Conservation (phyloP, 2,329 filamentous ascomycete genomes). For the Cytospora piceicola region DNA sequence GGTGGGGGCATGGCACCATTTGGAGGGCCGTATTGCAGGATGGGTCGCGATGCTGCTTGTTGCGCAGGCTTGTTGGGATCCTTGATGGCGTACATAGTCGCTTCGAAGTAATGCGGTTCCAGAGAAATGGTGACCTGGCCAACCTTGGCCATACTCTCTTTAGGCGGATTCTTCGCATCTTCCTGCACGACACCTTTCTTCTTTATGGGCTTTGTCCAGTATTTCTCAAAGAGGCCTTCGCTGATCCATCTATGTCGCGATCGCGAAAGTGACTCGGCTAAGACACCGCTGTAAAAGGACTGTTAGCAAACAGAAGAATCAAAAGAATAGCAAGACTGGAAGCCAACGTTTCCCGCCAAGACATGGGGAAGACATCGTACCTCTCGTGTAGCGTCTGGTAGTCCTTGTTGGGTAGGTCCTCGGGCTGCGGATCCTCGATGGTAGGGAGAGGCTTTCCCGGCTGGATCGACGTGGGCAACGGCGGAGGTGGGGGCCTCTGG, state of each 20-base stretch:
- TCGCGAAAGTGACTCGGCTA: constrained; percentile 72
- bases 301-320: constrained; percentile 32
- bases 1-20: constrained; percentile 64
- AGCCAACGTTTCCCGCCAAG: not conserved
- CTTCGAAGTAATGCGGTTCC: constrained; percentile 80
- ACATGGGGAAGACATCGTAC: constrained; percentile 45
- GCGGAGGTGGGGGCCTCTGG: constrained; percentile 39
- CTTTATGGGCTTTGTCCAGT: constrained; percentile 75
- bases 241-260: constrained; percentile 75
- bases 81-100: constrained; percentile 73
- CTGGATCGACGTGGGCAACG: constrained; percentile 65
- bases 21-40: constrained; percentile 68
- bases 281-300: constrained; percentile 62
- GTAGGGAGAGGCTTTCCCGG: constrained; percentile 72
- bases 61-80: constrained; percentile 58
- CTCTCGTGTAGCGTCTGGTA: constrained; percentile 77
- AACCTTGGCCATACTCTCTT: constrained; percentile 73
- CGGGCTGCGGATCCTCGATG: constrained; percentile 67
- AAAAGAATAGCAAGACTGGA: not conserved
- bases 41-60: constrained; percentile 53
- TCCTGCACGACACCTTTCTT: constrained; percentile 67
- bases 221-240: constrained; percentile 75
- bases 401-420: constrained; percentile 64
- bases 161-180: constrained; percentile 67
- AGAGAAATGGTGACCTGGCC: constrained; percentile 75